These are phyloP conservation scores for Aureobasidium melanogenum DNA, from an alignment of 2,329 filamentous ascomycete species.

Conservation along the genomic window DNA sequence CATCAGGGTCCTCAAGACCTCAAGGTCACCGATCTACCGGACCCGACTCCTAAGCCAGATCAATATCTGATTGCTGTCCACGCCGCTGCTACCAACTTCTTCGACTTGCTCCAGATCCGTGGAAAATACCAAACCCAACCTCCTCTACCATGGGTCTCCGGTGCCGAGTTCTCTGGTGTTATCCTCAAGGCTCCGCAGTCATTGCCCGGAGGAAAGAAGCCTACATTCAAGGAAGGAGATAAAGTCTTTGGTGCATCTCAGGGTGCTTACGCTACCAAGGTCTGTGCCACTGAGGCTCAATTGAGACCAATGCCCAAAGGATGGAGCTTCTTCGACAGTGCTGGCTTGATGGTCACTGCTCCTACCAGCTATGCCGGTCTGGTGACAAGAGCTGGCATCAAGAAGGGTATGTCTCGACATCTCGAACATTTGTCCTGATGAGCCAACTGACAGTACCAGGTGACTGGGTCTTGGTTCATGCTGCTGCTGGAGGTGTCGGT, in stretches of 20 bases:
- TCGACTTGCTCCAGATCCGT: conserved; percentile 89
- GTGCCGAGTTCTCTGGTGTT: conserved; percentile 76
- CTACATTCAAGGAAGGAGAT: conserved; percentile 62
- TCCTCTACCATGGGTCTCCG: conserved; percentile 77
- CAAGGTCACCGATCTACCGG: conserved; percentile 62
- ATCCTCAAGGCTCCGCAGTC: conserved; percentile 57
- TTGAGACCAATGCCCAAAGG: conserved; percentile 68
- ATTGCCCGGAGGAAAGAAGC: conserved; percentile 25
- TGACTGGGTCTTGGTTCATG: conserved; percentile 84
- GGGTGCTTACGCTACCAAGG: conserved; percentile 74
- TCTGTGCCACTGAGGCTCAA: conserved; percentile 56
- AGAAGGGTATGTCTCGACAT: conserved; percentile 35
- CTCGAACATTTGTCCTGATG: neutral
- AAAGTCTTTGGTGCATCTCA: conserved; percentile 80
- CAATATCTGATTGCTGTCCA: conserved; percentile 85
- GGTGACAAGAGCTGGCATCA: conserved; percentile 66
- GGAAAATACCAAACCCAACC: conserved; percentile 94
- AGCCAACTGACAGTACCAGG: conserved; percentile 34
- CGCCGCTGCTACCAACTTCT: conserved; percentile 89
- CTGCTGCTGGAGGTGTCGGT: conserved; percentile 85
- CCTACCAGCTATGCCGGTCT: conserved; percentile 83
- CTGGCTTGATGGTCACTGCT: conserved; percentile 83
- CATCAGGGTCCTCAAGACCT: conserved; percentile 68
- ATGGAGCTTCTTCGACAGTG: conserved; percentile 78
- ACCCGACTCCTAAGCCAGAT: conserved; percentile 59